Base-by-base conservation (phyloP, 129 eudicot genomes). In the Flaveria bidentis region DNA sequence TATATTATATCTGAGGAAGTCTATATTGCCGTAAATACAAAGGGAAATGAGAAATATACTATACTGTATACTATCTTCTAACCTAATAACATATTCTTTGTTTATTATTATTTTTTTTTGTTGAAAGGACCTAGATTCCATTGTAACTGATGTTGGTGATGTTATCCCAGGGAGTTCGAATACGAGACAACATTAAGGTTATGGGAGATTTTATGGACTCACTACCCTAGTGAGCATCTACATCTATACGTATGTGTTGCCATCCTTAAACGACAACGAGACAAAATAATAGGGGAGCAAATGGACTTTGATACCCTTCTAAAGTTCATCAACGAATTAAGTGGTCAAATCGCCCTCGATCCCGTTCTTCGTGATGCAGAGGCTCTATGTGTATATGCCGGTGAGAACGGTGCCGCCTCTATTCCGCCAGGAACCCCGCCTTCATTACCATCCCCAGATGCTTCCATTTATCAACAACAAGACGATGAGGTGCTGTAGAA, bases 391-490 rank as follows among this genome's bases (percentile, higher is more conserved):
- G 85, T 91, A 44, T 88, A 88, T 70, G 98, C 98, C 0, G 98
- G 98, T 45, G 98, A 93, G 70, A 91, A 86, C 39, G 98, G 98
- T 13, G 88, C 85, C 1, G 88, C 96, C 15, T 83, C 87, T 47
- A 93, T 93, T 28, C 98, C 97, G 51, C 98, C 98, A 3, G 98
- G 98, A 36, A 93, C 98, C 36, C 98, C 98, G 0, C 97, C 98
- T 18, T 88, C 93, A 5, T 80, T 91, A 67, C 97, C 97, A 2
- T 36, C 83, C 7, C 87, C 87, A 45, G 89, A 91, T 62, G 88
- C 83, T 15, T 84, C 91, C 5, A 71, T 84, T 4, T 88, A 84
- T 58, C 81, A 86, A 71, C 96, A 91, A 52, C 84, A 74, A 67
- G 95, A 88, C 63, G 98, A 93, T 33, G 92, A 90, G 67, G 82